phyloP scores from a whole-genome alignment of 2,329 filamentous ascomycete genomes.

The Aureobasidium pullulans region DNA sequence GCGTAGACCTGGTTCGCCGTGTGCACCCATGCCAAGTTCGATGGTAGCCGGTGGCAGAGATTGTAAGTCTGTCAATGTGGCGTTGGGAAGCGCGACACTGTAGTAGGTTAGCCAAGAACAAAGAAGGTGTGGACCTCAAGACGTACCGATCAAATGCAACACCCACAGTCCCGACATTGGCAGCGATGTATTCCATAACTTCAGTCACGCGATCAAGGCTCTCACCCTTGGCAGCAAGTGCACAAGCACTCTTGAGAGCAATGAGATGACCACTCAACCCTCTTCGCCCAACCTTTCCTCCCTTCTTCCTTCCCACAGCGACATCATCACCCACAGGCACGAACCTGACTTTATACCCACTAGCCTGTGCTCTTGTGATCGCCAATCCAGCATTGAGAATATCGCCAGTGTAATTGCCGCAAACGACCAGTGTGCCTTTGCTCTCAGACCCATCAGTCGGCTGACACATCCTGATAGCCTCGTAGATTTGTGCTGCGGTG shows the following conservation, averaged over 20 bases:
- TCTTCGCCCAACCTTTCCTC: slow-evolving; percentile 52
- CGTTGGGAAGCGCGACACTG: slow-evolving; percentile 33
- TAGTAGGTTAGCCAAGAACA: neutral
- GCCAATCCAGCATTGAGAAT: slow-evolving; percentile 56
- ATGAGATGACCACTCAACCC: slow-evolving; percentile 56
- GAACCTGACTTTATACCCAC: slow-evolving; percentile 48
- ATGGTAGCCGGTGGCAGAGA: slow-evolving; percentile 45
- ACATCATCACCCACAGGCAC: slow-evolving; percentile 60
- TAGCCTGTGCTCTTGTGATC: slow-evolving; percentile 50
- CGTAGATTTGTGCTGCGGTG: slow-evolving; percentile 55
- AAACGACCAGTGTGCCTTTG: slow-evolving; percentile 47
- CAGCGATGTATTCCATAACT: slow-evolving; percentile 31
- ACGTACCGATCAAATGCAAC: slow-evolving; percentile 29
- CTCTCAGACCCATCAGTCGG: slow-evolving; percentile 30
- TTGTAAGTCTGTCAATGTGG: slow-evolving; percentile 55
- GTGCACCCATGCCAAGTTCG: slow-evolving; percentile 59
- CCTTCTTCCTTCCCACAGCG: slow-evolving; percentile 50
- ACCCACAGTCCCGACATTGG: slow-evolving; percentile 30
- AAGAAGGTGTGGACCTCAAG: too few relatives aligned
- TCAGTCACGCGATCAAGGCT: slow-evolving; percentile 27
- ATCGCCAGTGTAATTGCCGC: slow-evolving; percentile 60
- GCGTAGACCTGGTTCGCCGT: slow-evolving; percentile 57
- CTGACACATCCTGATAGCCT: slow-evolving; percentile 49
- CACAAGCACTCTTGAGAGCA: slow-evolving; percentile 55
- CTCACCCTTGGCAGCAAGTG: slow-evolving; percentile 35